phyloP scores from a whole-genome alignment of 768 basidiomycete genomes.

The Stropharia rugosoannulata region DNA sequence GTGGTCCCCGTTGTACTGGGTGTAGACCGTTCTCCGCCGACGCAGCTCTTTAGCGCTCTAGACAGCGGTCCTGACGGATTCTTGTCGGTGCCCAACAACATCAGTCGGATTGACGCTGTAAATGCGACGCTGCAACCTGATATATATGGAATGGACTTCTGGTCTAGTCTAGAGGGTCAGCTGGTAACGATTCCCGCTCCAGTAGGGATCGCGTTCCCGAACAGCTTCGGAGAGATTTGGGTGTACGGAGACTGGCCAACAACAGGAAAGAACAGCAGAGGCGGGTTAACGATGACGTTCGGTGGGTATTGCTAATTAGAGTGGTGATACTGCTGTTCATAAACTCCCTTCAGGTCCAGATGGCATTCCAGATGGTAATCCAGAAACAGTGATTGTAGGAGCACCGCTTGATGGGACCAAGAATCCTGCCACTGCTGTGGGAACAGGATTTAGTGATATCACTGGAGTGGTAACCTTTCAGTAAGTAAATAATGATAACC shows the following conservation, averaged over 20 bases:
- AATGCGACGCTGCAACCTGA: slow-evolving; percentile 51
- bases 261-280: slow-evolving; percentile 53
- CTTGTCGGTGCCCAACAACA: slow-evolving; percentile 55
- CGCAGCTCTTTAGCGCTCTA: slow-evolving; percentile 42
- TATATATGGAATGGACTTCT: slow-evolving; percentile 59
- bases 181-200: slow-evolving; percentile 53
- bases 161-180: slow-evolving; percentile 61
- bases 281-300: slow-evolving; percentile 52
- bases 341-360: slow-evolving; percentile 34
- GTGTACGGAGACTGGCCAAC: slow-evolving; percentile 56
- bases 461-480: slow-evolving; percentile 56
- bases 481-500: slow-evolving; percentile 28
- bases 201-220: slow-evolving; percentile 46
- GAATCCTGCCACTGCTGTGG: slow-evolving; percentile 49
- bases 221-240: slow-evolving; percentile 58
- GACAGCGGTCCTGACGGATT: slow-evolving; percentile 55
- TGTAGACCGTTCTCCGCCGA: slow-evolving; percentile 51
- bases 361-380: slow-evolving; percentile 53
- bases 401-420: slow-evolving; percentile 51
- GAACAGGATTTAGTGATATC: slow-evolving; percentile 46
- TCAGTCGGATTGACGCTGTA: slow-evolving; percentile 39
- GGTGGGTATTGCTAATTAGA: slow-evolving; percentile 27
- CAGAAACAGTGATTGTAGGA: slow-evolving; percentile 56
- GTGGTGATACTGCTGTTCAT: background rate
- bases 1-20: slow-evolving; percentile 54